Evolutionary conservation across 257 asterid genomes (phyloP), one percentile per base, ranked within the genome.

Genomic region (Vinca minor): DNA sequence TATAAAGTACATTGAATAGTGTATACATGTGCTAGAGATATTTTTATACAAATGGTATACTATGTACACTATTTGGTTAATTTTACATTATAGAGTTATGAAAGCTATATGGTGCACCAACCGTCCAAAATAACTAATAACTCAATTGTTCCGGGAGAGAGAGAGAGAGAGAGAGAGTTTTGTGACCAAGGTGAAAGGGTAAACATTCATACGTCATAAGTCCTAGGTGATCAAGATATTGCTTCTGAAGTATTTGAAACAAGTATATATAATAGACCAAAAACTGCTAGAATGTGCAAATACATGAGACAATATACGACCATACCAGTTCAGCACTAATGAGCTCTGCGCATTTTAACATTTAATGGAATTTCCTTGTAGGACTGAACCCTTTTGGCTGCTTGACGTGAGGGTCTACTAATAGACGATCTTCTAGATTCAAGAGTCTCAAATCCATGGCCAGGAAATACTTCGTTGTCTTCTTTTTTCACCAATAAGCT

Each of bases 351-450:
- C 95, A 84, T 83, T 76, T 89, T 89, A 55, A 72, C 69, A 17
- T 78, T 79, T 14, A 81, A 0, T 6, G 91, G 81, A 32, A 76
- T 46, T 83, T 89, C 94, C 82, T 75, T 89, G 80, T 89, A 86
- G 4, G 93, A 82, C 68, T 77, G 82, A 60, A 89, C 84, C 73
- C 83, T 89, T 75, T 39, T 80, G 60, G 87, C 83, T 41, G 96
- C 93, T 53, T 61, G 74, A 12, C 95, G 84, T 15, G 78, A 81
- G 35, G 95, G 95, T 81, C 96, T 78, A 59, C 75, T 49, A 4
- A 81, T 68, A 59, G 87, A 79, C 17, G 79, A 26, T 69, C 80
- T 79, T 73, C 72, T 72, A 3, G 35, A 41, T 62, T 67, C 81
- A 65, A 66, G 76, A 56, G 85, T 46, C 61, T 69, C 78, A 21